A percentile compares a stretch with the other conserved stretches of the same genome.
Conservation (phyloP, 768 basidiomycete species). For the Amanita jacksonii region DNA sequence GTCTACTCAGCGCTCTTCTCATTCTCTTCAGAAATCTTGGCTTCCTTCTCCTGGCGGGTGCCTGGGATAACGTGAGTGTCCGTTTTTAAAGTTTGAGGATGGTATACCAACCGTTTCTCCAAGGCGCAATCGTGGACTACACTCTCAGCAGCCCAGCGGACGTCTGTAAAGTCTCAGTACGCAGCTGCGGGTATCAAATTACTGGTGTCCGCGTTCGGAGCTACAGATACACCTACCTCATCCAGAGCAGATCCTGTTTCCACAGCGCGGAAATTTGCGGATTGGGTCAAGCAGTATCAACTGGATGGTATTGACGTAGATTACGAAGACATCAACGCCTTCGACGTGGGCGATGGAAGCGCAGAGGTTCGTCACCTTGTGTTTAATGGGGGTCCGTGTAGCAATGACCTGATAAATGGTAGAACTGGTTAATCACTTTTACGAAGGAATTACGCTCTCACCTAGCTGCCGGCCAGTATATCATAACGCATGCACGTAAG, state of each 20-base stretch:
- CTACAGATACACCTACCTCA: slow-evolving; percentile 47
- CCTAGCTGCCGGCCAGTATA: slow-evolving; percentile 39
- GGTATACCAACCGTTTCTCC: background rate
- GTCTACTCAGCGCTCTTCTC: no score
- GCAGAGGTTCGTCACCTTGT: slow-evolving; percentile 46
- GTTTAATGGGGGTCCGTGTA: no score
- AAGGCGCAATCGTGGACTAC: background rate
- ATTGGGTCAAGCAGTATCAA: slow-evolving; percentile 49
- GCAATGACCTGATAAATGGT: no score
- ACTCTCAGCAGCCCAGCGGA: background rate
- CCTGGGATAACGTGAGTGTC: slow-evolving; percentile 6
- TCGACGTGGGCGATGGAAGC: slow-evolving; percentile 37
- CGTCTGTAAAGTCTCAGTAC: slow-evolving; percentile 31
- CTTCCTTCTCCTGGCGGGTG: slow-evolving; percentile 1
- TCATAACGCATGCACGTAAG: slow-evolving; percentile 43
- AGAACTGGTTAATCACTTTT: slow-evolving; percentile 45
- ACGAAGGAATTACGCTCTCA: slow-evolving; percentile 39
- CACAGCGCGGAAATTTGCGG: slow-evolving; percentile 55
- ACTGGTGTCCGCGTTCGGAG: slow-evolving; percentile 57
- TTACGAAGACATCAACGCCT: slow-evolving; percentile 63
- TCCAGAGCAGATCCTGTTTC: slow-evolving; percentile 50
- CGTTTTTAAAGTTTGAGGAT: background rate
- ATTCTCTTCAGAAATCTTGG: slow-evolving; percentile 3
- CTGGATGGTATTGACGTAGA: slow-evolving; percentile 71
- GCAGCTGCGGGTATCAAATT: slow-evolving; percentile 48